Base-by-base conservation (phyloP, 176 grass and related monocot genomes). In the Bothriochloa decipiens region DNA sequence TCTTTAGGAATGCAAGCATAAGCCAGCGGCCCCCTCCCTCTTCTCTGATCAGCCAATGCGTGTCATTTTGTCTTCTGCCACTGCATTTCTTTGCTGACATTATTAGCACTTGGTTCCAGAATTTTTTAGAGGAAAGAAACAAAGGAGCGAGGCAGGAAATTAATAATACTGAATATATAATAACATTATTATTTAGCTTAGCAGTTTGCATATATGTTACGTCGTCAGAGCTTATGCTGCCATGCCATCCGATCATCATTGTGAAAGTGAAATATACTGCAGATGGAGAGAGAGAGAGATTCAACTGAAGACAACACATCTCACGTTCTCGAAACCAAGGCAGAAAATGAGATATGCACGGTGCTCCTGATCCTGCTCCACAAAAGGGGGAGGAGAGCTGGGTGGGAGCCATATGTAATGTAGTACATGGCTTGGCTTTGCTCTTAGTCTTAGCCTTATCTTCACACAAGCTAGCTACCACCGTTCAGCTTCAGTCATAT, bases 371-470 rank as follows among this genome's bases (percentile, higher is more conserved):
- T 32, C 46, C 14, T 49, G 46, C 45, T 47, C 3, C 46, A 16
- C 46, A 49, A 32, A 32, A 49, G 46, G 47, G 47, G 5, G 47
- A 17, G 47, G 47, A 49, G 46, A 49, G 11, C 42, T 43, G 10
- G 42, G 42, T 43, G 43, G 47, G 17, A 57, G 7, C 52, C 52
- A 22, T 22, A 20, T 20, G 4, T 49, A 4, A 20, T 20, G 14
- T 49, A 4, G 1, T 17, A 52, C 12, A 46, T 46, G 40, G 15
- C n/a, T 72, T 46, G 70, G 23, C 70, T 47, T 47, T 47, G 42
- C 70, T 45, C 70, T 46, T 72, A 72, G 49, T 55, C 52, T 57
- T 22, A 57, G 52, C 52, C 52, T 57, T 57, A 57, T 74, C 71
- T 74, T 74, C 71, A 49, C 7, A 74, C 43, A 5, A 49, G 39